Base-by-base conservation (phyloP, 331 rosid genomes). In the Telfairia occidentalis region DNA sequence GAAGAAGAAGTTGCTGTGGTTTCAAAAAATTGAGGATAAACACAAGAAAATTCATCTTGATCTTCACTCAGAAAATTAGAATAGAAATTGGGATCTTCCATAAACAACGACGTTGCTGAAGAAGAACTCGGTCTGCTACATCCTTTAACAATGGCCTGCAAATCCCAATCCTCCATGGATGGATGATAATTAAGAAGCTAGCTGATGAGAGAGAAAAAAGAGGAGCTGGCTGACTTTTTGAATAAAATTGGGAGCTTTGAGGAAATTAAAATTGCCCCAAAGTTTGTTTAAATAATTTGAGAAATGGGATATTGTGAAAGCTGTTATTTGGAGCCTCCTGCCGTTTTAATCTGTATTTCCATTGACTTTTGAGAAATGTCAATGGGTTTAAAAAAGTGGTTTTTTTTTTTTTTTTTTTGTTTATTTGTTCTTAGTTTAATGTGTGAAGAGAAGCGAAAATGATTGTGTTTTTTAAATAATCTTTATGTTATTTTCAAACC, bases 61-160 rank as follows among this genome's bases (percentile, higher is more conserved):
- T 88, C 87, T 23, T 76, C 64, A 4, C 74, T 7, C 57, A 71
- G 77, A 34, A 78, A 70, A n/a, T n/a, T n/a, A 24, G 78, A 74
- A 72, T 7, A 29, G 15, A 80, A 71, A 67, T 75, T 82, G 23
- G 65, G n/a, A 82, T 66, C 81, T 18, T 73, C 12, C 35, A 71
- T 83, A 34, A 81, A 73, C 55, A n/a, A n/a, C n/a, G n/a, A n/a
- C n/a, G 49, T 72, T 55, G 42, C 16, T 16, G 55, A 23, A 29
- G 46, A 23, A 12, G 52, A 37, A 28, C 0, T 66, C 15, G 13
- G 65, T 9, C 42, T 72, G 43, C 18, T 53, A 35, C 65, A 71
- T n/a, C 98, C 96, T 81, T 86, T 83, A 24, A 90, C 92, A 65
- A 92, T 81, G 34, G 96, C 90, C 43, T 89, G 90, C 90, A 92